Percentiles rank a stretch among this genome's conserved stretches.
Conservation (phyloP, 257 asterid species). For the Plantago major region DNA sequence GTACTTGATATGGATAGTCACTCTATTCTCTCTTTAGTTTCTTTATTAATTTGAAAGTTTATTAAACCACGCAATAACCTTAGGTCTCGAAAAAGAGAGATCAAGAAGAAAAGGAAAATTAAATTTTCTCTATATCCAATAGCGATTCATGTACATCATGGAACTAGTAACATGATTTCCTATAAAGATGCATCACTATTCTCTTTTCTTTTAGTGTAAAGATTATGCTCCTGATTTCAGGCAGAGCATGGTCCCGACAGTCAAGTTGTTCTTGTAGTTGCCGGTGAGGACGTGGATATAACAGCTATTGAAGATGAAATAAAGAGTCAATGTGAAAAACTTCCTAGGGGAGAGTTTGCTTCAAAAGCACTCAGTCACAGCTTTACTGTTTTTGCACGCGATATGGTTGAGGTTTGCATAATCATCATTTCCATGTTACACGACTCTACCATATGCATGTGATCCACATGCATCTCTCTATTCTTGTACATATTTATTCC, state of each 20-base stretch:
- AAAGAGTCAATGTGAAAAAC: constrained; percentile 69
- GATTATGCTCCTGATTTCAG: constrained; percentile 38
- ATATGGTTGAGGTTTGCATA: constrained; percentile 78
- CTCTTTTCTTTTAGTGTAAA: constrained; percentile 12
- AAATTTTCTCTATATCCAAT: not conserved
- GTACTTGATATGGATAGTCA: constrained; percentile 1
- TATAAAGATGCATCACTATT: not conserved
- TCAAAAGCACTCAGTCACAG: constrained; percentile 86
- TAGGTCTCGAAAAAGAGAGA: not conserved
- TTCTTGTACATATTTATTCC: not conserved
- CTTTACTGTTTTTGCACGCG: constrained; percentile 74
- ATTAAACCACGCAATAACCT: constrained; percentile 11
- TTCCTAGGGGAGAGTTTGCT: constrained; percentile 88
- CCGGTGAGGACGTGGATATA: constrained; percentile 78
- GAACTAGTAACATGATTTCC: constrained; percentile 1
- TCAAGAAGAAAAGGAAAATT: too few species aligned
- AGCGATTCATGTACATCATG: not conserved
- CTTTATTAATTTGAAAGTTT: constrained; percentile 2
- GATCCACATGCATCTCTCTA: not conserved
- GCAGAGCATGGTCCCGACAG: constrained; percentile 99
- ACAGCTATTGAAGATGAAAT: constrained; percentile 65
- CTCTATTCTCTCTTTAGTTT: not conserved
- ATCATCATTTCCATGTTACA: constrained; percentile 12
- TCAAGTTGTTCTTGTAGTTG: constrained; percentile 93
- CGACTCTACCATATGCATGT: not conserved